Evolutionary conservation across 2,329 filamentous ascomycete genomes (phyloP).

Genomic region (Elsinoe arachidis): DNA sequence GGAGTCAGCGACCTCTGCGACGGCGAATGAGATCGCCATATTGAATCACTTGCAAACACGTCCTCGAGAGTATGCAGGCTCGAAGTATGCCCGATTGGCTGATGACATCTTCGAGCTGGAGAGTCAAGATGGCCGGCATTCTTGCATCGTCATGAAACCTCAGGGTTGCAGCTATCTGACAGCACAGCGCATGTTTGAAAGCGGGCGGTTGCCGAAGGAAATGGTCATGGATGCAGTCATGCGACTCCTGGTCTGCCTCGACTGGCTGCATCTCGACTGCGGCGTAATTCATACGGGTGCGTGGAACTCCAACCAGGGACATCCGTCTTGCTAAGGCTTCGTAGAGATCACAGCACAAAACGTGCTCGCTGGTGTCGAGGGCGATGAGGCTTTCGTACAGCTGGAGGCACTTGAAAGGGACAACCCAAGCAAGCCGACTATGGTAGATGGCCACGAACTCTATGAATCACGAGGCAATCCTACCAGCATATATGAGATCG

Average conservation of each 20-base stretch:
- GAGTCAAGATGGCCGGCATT: background rate
- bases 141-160: background rate
- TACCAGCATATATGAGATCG: slow-evolving; percentile 22
- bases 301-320: too few relatives aligned
- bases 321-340: too few relatives aligned
- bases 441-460: too few relatives aligned
- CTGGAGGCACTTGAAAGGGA: too few relatives aligned
- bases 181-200: background rate
- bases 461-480: too few relatives aligned
- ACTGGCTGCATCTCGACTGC: slow-evolving; percentile 22
- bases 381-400: slow-evolving; percentile 24
- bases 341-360: slow-evolving; percentile 33
- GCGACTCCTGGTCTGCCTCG: background rate
- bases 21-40: background rate
- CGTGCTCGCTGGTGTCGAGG: slow-evolving; percentile 28
- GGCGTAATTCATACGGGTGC: slow-evolving; percentile 25
- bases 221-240: background rate
- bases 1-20: too few relatives aligned
- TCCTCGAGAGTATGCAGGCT: background rate
- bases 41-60: background rate
- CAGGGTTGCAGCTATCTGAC: background rate
- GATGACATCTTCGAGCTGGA: background rate
- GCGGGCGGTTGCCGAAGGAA: background rate
- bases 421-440: too few relatives aligned
- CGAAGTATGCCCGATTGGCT: background rate